Conservation (phyloP, 208 protist species). For the Tritrichomonas foetus region DNA sequence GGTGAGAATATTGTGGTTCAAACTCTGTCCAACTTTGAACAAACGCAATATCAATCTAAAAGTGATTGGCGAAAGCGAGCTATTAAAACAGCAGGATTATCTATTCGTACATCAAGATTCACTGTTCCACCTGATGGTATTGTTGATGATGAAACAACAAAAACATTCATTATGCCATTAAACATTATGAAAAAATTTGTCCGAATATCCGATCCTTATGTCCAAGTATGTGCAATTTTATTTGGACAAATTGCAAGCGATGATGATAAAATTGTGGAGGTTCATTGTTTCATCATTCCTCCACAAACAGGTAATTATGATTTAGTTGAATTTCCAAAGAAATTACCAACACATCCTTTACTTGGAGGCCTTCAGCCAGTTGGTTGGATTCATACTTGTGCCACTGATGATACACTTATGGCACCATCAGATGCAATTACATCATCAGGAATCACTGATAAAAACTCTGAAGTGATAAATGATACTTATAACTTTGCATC, state of each 20-base stretch:
- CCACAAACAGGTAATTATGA: conserved; percentile 79
- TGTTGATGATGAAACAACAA: conserved; percentile 54
- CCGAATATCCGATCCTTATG: conserved; percentile 75
- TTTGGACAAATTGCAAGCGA: conserved; percentile 78
- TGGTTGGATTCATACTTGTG: conserved; percentile 89
- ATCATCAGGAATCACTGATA: conserved; percentile 62
- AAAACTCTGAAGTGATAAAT: neutral
- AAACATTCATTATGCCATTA: conserved; percentile 83
- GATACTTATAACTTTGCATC: neutral
- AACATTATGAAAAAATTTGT: conserved; percentile 88
- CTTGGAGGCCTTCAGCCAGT: conserved; percentile 77
- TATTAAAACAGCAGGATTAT: conserved; percentile 78
- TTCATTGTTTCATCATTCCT: conserved; percentile 79
- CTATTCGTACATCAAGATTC: conserved; percentile 82
- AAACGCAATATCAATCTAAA: conserved; percentile 70
- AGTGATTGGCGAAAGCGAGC: conserved; percentile 86
- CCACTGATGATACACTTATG: conserved; percentile 73
- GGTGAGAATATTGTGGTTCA: conserved; percentile 81
- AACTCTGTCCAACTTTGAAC: conserved; percentile 75
- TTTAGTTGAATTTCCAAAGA: conserved; percentile 63
- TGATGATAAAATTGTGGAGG: conserved; percentile 80
- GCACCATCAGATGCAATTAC: conserved; percentile 70
- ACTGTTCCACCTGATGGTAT: conserved; percentile 77
- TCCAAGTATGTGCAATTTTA: conserved; percentile 78
- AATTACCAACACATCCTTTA: conserved; percentile 71